Conservation (phyloP, 768 basidiomycete species). For the Lanmaoa pseudosensibilis region DNA sequence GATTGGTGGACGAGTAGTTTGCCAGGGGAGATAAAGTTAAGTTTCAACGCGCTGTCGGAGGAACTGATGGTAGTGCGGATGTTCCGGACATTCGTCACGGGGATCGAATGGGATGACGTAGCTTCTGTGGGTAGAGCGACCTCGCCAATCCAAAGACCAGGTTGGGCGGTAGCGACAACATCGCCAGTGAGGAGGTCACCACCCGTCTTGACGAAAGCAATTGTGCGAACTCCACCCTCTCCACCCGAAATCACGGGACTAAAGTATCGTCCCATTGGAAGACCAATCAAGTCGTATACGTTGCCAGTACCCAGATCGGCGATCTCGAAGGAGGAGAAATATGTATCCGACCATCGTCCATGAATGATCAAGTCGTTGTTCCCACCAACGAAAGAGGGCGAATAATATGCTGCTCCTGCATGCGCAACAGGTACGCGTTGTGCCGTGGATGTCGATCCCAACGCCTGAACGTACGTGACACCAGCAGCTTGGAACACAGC, state of each 20-base stretch:
- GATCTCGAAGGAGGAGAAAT: constrained; percentile 66
- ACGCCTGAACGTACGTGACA: constrained; percentile 26
- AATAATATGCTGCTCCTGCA: constrained; percentile 55
- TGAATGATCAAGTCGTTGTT: constrained; percentile 54
- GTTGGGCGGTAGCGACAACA: constrained; percentile 60
- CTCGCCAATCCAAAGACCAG: constrained; percentile 66
- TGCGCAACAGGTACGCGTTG: constrained; percentile 50
- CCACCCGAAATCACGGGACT: constrained; percentile 53
- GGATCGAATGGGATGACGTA: constrained; percentile 30
- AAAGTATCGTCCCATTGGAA: constrained; percentile 67
- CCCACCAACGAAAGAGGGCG: constrained; percentile 55
- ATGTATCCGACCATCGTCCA: constrained; percentile 64
- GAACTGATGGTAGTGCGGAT: constrained; percentile 52
- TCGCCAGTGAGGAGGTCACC: constrained; percentile 62
- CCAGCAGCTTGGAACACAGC: constrained; percentile 73
- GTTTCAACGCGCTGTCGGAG: constrained; percentile 41
- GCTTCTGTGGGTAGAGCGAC: constrained; percentile 46
- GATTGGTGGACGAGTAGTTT: constrained; percentile 63
- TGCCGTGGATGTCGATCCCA: constrained; percentile 30
- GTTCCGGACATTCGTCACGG: constrained; percentile 48
- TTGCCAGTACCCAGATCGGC: constrained; percentile 47
- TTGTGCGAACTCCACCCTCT: constrained; percentile 42
- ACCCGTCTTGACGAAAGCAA: constrained; percentile 64
- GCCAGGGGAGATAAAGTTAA: constrained; percentile 57
- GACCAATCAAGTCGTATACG: constrained; percentile 50